Base-by-base conservation (phyloP, 192 early-diverging fungal genomes). In the Backusella parvicylindrica region DNA sequence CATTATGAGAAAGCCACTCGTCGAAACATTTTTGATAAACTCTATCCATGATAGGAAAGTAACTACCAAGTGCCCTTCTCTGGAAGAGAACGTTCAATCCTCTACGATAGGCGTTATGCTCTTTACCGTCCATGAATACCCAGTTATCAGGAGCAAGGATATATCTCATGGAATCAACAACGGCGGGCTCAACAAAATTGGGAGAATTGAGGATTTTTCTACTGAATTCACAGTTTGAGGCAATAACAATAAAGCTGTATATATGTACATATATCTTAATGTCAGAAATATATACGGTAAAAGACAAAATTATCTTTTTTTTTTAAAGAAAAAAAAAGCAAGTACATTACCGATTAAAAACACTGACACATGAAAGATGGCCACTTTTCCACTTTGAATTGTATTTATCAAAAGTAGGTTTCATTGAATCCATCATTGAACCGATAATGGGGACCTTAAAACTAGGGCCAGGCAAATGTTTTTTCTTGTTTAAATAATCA, bases 391-490 rank as follows among this genome's bases (percentile, higher is more conserved):
- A 84, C 28, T 82, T 84, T 43, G 47, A 60, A 43, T 83, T 75
- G 21, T 84, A 84, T 16, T 82, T 82, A 41, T 84, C 83, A 79
- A 84, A 84, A 6, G 79, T 84, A 26, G 83, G 83, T 37, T 84
- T 65, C 5, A 84, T 50, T 11, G 78, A 82, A 56, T 84, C 83
- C 68, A 76, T 76, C 43, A 81, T 77, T 0, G 81, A 75, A 32
- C 83, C 83, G 63, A 84, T 82, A 38, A 84, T 63, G 35, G 83
- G 83, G 33, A 79, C 74, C 33, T 83, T 83, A 49, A 73, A 74
- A 15, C 21, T 68, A 23, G 81, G 81, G 30, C 81, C 81, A 16
- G 81, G 81, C 12, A 83, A 65, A 16, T 56, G 32, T 36, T 83
- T 65, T 69, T 83, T 83, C 72, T 83, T 83, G 41, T 53, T 77